Evolutionary conservation across 2,329 filamentous ascomycete species (phyloP).

Genomic region (Penicillium griseofulvum): DNA sequence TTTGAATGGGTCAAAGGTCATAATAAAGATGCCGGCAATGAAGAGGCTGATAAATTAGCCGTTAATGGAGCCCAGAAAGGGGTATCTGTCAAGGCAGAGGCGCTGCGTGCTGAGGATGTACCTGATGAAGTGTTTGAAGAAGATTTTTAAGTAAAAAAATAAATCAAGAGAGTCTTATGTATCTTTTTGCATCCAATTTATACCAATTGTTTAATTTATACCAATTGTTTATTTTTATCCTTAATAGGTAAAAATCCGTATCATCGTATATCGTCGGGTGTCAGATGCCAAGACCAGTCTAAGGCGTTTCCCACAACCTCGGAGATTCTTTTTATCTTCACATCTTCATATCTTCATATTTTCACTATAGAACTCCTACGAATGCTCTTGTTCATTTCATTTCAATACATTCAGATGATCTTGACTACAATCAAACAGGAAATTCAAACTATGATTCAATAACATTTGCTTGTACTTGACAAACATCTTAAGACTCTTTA

Average conservation of each 20-base stretch:
- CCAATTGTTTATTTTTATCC: too few relatives aligned
- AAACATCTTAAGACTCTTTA: neutral
- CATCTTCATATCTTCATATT: neutral
- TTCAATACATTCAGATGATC: slow-evolving; percentile 17
- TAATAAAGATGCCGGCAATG: slow-evolving; percentile 68
- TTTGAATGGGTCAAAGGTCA: slow-evolving; percentile 95
- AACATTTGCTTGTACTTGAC: slow-evolving; percentile 31
- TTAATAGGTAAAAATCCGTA: too few relatives aligned
- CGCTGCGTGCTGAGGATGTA: slow-evolving; percentile 23
- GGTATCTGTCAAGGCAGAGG: slow-evolving; percentile 29
- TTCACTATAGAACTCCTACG: neutral
- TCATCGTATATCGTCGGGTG: neutral
- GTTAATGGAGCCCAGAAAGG: slow-evolving; percentile 59
- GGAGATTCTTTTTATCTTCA: neutral
- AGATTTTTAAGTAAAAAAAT: slow-evolving; percentile 20
- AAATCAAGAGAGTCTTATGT: neutral
- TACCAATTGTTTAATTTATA: too few relatives aligned
- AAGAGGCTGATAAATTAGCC: slow-evolving; percentile 75
- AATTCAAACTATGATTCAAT: slow-evolving; percentile 37
- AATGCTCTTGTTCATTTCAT: neutral
- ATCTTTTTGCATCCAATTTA: too few relatives aligned
- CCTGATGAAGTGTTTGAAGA: slow-evolving; percentile 30
- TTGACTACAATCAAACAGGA: slow-evolving; percentile 3
- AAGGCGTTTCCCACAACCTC: neutral
- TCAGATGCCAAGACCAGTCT: neutral